Percentiles rank a stretch among this genome's conserved stretches.
Conservation (phyloP, 2,329 filamentous ascomycete species). For the Exophiala bonariae region DNA sequence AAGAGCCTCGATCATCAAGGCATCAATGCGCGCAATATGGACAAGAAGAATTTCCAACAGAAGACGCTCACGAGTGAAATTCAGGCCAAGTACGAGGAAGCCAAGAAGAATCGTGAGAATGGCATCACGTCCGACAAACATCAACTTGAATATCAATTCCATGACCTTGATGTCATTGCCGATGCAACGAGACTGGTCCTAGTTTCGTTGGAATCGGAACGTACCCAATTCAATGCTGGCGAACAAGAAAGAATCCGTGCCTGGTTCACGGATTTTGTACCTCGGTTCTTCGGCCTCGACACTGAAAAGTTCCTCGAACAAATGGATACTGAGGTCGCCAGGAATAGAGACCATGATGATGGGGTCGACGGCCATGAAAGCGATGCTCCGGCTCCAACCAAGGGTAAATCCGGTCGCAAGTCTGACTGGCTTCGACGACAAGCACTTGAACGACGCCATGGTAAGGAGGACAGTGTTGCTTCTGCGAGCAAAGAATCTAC, state of each 20-base stretch:
- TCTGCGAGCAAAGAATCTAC: slow-evolving; percentile 85
- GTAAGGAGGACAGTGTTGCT: slow-evolving; percentile 77
- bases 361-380: slow-evolving; percentile 65
- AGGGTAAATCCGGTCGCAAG: slow-evolving; percentile 73
- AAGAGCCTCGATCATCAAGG: slow-evolving; percentile 97
- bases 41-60: slow-evolving; percentile 87
- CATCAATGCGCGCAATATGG: slow-evolving; percentile 79
- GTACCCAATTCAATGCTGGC: slow-evolving; percentile 50
- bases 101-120: slow-evolving; percentile 69
- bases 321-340: slow-evolving; percentile 59
- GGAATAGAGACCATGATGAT: slow-evolving; percentile 76
- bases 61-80: slow-evolving; percentile 90
- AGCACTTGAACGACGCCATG: slow-evolving; percentile 76
- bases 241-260: slow-evolving; percentile 73
- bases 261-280: slow-evolving; percentile 75
- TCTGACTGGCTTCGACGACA: slow-evolving; percentile 77
- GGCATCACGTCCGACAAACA: slow-evolving; percentile 62
- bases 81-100: slow-evolving; percentile 89
- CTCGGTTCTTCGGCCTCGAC: slow-evolving; percentile 73
- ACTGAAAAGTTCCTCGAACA: slow-evolving; percentile 65
- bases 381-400: slow-evolving; percentile 68
- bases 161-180: slow-evolving; percentile 66
- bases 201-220: slow-evolving; percentile 52
- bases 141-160: slow-evolving; percentile 75
- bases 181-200: slow-evolving; percentile 51